phyloP scores from a whole-genome alignment of 2,329 filamentous ascomycete genomes.

The Stagonosporopsis chrysanthemi region DNA sequence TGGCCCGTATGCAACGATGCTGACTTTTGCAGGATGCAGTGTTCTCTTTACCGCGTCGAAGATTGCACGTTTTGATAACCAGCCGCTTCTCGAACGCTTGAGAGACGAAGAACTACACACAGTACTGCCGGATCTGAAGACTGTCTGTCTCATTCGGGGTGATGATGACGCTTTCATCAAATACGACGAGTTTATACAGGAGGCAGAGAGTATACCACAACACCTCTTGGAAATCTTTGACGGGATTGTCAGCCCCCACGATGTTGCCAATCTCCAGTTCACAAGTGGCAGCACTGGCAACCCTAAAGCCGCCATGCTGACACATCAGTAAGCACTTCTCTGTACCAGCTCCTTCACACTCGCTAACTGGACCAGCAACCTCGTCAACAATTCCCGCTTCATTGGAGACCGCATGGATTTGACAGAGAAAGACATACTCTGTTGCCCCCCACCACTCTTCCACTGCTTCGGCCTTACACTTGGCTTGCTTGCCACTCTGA shows the following conservation, averaged over 20 bases:
- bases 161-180: constrained; percentile 60
- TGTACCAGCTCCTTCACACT: too few species aligned
- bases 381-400: constrained; percentile 52
- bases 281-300: constrained; percentile 50
- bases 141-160: constrained; percentile 43
- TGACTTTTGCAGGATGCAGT: constrained; percentile 64
- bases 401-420: constrained; percentile 75
- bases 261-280: constrained; percentile 50
- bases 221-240: constrained; percentile 48
- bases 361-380: constrained; percentile 35
- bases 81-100: constrained; percentile 59
- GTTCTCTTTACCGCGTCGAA: constrained; percentile 75
- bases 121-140: constrained; percentile 40
- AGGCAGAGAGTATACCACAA: constrained; percentile 40
- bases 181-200: constrained; percentile 64
- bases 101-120: constrained; percentile 28
- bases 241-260: constrained; percentile 44
- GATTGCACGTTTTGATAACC: constrained; percentile 72
- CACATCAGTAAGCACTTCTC: constrained; percentile 42
- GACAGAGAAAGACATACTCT: constrained; percentile 70
- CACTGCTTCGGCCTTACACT: constrained; percentile 86
- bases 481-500: constrained; percentile 74
- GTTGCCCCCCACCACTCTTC: constrained; percentile 84
- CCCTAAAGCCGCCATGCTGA: constrained; percentile 51
- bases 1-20: not conserved